Percentiles rank a stretch among this genome's conserved stretches.
Evolutionary conservation across 1,139 yeast species (phyloP).

Genomic region (Meyerozyma athensensis): DNA sequence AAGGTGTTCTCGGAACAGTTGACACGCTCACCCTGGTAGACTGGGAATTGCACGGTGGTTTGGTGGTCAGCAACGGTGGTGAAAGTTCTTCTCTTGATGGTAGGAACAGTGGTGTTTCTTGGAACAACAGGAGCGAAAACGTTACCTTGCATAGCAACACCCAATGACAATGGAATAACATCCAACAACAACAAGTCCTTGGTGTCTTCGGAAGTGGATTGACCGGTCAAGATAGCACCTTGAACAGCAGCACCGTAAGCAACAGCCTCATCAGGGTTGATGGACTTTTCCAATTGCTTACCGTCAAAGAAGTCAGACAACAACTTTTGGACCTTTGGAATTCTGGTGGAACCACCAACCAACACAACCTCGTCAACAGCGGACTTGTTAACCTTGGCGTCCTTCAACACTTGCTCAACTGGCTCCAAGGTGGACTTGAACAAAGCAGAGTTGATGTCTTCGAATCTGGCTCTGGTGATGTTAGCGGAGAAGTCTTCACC

Average conservation of each 20-base stretch:
- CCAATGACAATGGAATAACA: conserved; percentile 97
- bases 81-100: conserved; percentile 99
- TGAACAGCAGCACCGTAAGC: conserved; percentile 99
- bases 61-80: conserved; percentile 99
- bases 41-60: conserved; percentile 99
- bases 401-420: conserved; percentile 96
- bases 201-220: conserved; percentile 94
- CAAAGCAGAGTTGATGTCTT: conserved; percentile 92
- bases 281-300: conserved; percentile 91
- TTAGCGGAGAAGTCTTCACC: conserved; percentile 97
- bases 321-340: conserved; percentile 97
- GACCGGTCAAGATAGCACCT: conserved; percentile 99
- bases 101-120: conserved; percentile 99
- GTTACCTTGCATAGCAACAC: conserved; percentile 99
- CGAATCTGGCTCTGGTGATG: conserved; percentile 98
- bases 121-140: conserved; percentile 98
- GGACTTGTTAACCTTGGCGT: conserved; percentile 86
- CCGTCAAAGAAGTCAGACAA: conserved; percentile 98
- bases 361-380: conserved; percentile 92
- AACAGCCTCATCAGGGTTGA: conserved; percentile 99
- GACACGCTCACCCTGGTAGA: conserved; percentile 99
- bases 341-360: conserved; percentile 99
- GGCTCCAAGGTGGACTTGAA: conserved; percentile 97
- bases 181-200: conserved; percentile 95
- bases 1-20: conserved; percentile 99